phyloP scores from a whole-genome alignment of 495 filamentous ascomycete species.

The Jackrogersella multiformis region DNA sequence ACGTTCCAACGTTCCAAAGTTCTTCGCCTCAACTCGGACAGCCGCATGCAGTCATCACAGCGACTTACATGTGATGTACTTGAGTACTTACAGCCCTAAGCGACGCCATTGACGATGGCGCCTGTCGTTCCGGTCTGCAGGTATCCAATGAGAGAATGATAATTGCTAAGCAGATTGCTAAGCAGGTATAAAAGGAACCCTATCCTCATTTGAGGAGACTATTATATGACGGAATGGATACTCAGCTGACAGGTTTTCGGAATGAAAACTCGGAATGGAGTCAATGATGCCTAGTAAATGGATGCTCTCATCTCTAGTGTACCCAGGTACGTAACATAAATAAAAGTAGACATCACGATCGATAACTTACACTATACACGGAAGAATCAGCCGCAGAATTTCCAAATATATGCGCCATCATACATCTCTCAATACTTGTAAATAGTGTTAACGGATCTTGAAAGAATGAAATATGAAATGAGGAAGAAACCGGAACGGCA shows the following conservation, averaged over 20 bases:
- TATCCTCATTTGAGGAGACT: not conserved
- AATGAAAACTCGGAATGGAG: no score
- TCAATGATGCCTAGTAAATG: slow-evolving; percentile 1
- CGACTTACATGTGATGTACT: slow-evolving; percentile 12
- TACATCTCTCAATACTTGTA: not conserved
- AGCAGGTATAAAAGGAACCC: not conserved
- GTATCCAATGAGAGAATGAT: slow-evolving; percentile 28
- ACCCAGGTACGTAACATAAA: no score
- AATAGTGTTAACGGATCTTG: not conserved
- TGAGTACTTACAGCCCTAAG: slow-evolving; percentile 4
- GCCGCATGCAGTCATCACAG: slow-evolving; percentile 27
- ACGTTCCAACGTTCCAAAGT: no score
- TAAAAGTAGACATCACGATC: no score
- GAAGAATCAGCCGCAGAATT: not conserved
- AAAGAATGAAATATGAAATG: not conserved
- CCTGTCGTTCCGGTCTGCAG: slow-evolving; percentile 2
- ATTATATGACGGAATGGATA: not conserved
- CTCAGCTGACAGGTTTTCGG: not conserved
- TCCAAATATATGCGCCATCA: not conserved
- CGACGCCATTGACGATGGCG: not conserved
- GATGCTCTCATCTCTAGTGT: no score
- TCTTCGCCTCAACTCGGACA: slow-evolving; percentile 24
- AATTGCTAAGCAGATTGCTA: slow-evolving; percentile 11
- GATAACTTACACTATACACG: no score
- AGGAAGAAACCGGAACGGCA: slow-evolving; percentile 20